Percentiles rank a stretch among this genome's conserved stretches.
Conservation (phyloP, 1,284 basidiomycete species). For the Naganishia albida region DNA sequence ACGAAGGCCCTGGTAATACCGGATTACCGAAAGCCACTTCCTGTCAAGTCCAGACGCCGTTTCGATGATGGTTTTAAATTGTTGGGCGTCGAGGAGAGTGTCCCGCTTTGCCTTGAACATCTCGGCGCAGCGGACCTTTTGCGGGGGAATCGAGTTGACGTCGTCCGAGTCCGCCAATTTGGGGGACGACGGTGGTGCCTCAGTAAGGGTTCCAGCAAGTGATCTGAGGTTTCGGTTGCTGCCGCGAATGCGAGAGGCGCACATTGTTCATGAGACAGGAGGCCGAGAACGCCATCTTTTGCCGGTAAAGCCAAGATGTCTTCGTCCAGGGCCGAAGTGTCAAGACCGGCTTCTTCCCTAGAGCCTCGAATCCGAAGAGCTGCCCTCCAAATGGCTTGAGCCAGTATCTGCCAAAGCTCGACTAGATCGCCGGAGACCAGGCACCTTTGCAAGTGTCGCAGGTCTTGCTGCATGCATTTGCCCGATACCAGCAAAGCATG, state of each 20-base stretch:
- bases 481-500: slow-evolving; percentile 36
- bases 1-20: too few species aligned
- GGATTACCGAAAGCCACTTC: too few species aligned
- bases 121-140: background rate
- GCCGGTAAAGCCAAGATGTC: slow-evolving; percentile 16
- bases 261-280: slow-evolving; percentile 28
- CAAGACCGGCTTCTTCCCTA: background rate
- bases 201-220: slow-evolving; percentile 3
- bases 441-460: too few species aligned
- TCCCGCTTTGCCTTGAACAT: background rate
- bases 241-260: slow-evolving; percentile 30
- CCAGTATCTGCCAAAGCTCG: too few species aligned
- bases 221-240: slow-evolving; percentile 14
- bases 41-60: too few species aligned
- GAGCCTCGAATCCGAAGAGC: slow-evolving; percentile 1
- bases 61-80: slow-evolving; percentile 16
- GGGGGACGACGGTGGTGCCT: background rate
- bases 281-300: slow-evolving; percentile 27
- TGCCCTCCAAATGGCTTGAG: slow-evolving; percentile 5
- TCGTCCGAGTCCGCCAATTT: slow-evolving; percentile 4
- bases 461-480: too few species aligned
- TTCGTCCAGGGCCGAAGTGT: background rate
- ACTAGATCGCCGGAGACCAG: too few species aligned
- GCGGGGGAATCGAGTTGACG: slow-evolving; percentile 5
- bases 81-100: slow-evolving; percentile 7